These are phyloP conservation scores for Pachyrhizus erosus DNA, from an alignment of 306 rosid species.

Conservation along the genomic window DNA sequence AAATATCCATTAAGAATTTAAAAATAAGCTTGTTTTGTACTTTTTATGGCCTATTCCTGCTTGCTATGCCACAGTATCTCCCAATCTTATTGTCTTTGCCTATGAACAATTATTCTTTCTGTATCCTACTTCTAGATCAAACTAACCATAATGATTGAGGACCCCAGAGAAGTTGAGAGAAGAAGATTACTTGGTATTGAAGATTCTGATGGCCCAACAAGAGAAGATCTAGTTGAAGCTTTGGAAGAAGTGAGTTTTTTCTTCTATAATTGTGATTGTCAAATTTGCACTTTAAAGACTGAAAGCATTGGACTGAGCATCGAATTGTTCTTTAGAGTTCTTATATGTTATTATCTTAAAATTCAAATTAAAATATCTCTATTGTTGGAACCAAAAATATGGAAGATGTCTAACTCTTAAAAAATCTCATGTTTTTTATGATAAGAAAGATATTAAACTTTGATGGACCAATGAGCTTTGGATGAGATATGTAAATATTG, in stretches of 20 bases:
- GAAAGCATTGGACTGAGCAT: conserved; percentile 18
- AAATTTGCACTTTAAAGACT: neutral
- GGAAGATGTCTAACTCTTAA: too few species aligned
- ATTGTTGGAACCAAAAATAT: too few species aligned
- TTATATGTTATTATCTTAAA: too few species aligned
- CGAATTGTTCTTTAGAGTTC: conserved; percentile 4
- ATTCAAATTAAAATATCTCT: too few species aligned
- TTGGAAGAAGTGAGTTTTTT: conserved; percentile 75
- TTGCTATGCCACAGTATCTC: neutral
- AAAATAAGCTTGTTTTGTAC: conserved; percentile 5
- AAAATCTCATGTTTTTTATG: too few species aligned
- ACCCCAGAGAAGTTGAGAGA: conserved; percentile 92
- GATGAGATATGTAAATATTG: too few species aligned
- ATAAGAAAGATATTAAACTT: too few species aligned
- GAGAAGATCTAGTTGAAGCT: conserved; percentile 81
- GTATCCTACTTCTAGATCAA: conserved; percentile 64
- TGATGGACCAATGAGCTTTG: too few species aligned
- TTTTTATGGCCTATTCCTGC: neutral
- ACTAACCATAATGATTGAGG: conserved; percentile 90
- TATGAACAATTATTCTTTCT: conserved; percentile 1
- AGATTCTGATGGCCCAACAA: conserved; percentile 76
- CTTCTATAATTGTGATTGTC: neutral
- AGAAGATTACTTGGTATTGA: conserved; percentile 90
- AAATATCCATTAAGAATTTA: conserved; percentile 2
- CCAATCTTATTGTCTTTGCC: conserved; percentile 7